Percentiles rank a stretch among this genome's conserved stretches.
Evolutionary conservation across 768 basidiomycete species (phyloP).

Genomic region (Mycena amicta): DNA sequence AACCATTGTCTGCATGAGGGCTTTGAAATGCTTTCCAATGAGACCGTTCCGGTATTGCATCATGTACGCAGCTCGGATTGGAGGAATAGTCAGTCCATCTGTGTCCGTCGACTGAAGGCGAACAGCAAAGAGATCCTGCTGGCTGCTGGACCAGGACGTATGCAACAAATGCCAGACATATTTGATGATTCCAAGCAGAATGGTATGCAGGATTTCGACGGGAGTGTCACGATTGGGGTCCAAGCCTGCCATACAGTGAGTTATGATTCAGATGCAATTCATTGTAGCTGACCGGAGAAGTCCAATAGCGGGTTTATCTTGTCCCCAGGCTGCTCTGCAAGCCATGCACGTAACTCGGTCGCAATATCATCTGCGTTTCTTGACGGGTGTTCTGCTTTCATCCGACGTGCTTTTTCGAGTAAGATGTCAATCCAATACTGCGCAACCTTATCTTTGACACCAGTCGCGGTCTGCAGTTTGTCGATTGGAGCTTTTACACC

Average conservation of each 20-base stretch:
- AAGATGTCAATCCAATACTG: slow-evolving; percentile 14
- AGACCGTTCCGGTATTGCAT: slow-evolving; percentile 17
- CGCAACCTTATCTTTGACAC: slow-evolving; percentile 13
- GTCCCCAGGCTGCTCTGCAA: slow-evolving; percentile 9
- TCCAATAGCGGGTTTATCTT: slow-evolving; percentile 11
- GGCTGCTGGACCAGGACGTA: slow-evolving; percentile 3
- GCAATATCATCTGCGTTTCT: slow-evolving; percentile 1
- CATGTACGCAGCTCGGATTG: slow-evolving; percentile 21
- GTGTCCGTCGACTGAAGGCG: slow-evolving; percentile 16
- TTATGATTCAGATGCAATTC: too few relatives aligned
- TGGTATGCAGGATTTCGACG: slow-evolving; percentile 6
- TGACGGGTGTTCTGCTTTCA: not conserved
- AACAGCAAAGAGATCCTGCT: slow-evolving; percentile 11
- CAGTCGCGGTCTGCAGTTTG: not conserved
- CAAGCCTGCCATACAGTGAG: slow-evolving; percentile 1
- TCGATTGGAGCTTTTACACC: not conserved
- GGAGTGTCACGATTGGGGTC: slow-evolving; percentile 2
- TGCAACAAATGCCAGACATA: slow-evolving; percentile 3
- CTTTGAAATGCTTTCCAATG: slow-evolving; percentile 30
- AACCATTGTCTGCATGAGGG: slow-evolving; percentile 18
- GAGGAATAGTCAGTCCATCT: slow-evolving; percentile 12
- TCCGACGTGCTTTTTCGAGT: not conserved
- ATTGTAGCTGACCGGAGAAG: too few relatives aligned
- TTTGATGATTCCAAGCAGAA: not conserved
- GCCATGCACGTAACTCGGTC: not conserved